A percentile compares a stretch with the other conserved stretches of the same genome.
phyloP scores from a whole-genome alignment of 495 filamentous ascomycete genomes.

The Penicillium cataractarum region DNA sequence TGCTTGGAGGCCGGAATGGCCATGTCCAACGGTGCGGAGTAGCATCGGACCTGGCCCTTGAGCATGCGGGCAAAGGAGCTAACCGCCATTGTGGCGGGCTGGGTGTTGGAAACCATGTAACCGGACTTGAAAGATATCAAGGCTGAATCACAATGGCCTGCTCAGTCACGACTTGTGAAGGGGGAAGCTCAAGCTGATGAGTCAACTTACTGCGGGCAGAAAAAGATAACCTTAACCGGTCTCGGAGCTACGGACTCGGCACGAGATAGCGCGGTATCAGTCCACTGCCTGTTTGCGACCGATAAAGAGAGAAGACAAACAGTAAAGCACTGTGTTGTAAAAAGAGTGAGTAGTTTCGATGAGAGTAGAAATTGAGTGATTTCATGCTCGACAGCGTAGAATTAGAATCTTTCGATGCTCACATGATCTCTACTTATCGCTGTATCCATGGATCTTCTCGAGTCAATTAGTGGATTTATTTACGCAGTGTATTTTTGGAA shows the following conservation, averaged over 20 bases:
- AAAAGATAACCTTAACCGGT: constrained; percentile 30
- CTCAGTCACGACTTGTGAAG: constrained; percentile 1
- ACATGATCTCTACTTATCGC: constrained; percentile 9
- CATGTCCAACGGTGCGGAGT: constrained; percentile 64
- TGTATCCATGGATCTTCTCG: constrained; percentile 3
- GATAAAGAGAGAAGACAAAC: constrained; percentile 6
- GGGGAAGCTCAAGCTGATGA: constrained; percentile 2
- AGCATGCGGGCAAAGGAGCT: constrained; percentile 43
- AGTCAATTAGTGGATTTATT: constrained; percentile 5
- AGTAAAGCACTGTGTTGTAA: background rate
- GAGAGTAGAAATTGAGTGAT: background rate
- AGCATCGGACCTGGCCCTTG: constrained; percentile 53
- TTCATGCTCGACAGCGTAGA: background rate
- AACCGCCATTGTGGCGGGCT: constrained; percentile 40
- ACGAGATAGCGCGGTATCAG: constrained; percentile 16
- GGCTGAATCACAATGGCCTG: background rate
- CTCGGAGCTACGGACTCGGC: constrained; percentile 26
- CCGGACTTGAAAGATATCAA: constrained; percentile 2
- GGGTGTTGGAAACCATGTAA: constrained; percentile 36
- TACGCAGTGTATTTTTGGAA: background rate
- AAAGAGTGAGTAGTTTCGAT: too few species aligned
- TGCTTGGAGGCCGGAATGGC: constrained; percentile 73
- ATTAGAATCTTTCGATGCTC: constrained; percentile 4
- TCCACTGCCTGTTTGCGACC: constrained; percentile 4
- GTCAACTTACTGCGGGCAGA: constrained; percentile 14